Evolutionary conservation across 1,284 basidiomycete genomes (phyloP).

Genomic region (Marasmius fiardii): DNA sequence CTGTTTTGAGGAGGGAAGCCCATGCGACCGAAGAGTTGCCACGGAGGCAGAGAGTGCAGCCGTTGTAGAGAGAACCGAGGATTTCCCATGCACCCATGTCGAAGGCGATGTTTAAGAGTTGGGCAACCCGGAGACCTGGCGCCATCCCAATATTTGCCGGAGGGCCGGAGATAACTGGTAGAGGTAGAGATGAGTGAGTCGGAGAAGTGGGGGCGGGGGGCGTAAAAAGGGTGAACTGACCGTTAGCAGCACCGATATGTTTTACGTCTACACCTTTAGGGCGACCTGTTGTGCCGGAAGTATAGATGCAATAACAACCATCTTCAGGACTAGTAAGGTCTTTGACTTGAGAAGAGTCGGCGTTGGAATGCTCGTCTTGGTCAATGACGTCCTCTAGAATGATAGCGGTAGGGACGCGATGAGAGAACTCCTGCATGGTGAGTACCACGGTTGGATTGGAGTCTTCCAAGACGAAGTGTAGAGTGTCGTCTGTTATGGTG

Average conservation of each 20-base stretch:
- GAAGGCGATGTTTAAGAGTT: constrained; percentile 48
- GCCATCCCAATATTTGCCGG: constrained; percentile 46
- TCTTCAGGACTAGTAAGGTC: constrained; percentile 34
- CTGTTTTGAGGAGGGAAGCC: constrained; percentile 42
- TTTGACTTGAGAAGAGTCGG: constrained; percentile 23
- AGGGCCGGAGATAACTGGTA: constrained; percentile 37
- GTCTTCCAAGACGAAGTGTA: constrained; percentile 41
- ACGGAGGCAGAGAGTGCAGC: constrained; percentile 45
- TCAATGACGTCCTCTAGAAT: constrained; percentile 26
- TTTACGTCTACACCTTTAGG: constrained; percentile 48
- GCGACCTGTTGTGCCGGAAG: constrained; percentile 35
- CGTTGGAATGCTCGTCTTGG: constrained; percentile 26
- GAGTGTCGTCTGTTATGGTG: constrained; percentile 44
- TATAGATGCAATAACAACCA: constrained; percentile 49
- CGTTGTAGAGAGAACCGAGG: constrained; percentile 44
- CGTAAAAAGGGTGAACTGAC: constrained; percentile 24
- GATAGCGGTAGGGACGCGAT: constrained; percentile 26
- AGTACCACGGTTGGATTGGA: constrained; percentile 36
- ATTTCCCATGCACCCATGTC: constrained; percentile 55
- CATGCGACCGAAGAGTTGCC: constrained; percentile 46
- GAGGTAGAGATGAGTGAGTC: constrained; percentile 3
- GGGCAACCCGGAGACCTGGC: constrained; percentile 45
- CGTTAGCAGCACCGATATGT: constrained; percentile 44
- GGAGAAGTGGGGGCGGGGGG: constrained; percentile 5
- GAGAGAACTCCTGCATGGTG: constrained; percentile 35